Percentiles rank a stretch among this genome's conserved stretches.
These are phyloP conservation scores for Pyronema omphalodes DNA, from an alignment of 495 filamentous ascomycete species.

Conservation along the genomic window DNA sequence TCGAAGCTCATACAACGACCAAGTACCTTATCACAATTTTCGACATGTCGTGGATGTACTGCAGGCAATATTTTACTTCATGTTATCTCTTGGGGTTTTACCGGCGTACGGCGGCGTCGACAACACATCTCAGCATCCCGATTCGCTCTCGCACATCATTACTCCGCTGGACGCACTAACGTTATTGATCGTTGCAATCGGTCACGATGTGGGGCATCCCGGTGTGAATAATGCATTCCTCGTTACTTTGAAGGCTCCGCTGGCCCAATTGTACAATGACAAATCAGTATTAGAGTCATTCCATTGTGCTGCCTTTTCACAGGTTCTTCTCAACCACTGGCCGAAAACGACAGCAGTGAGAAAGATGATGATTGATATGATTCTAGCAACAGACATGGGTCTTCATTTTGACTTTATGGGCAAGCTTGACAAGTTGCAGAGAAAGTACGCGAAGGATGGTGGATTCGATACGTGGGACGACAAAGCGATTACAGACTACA, in stretches of 20 bases:
- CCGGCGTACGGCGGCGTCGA: slow-evolving; percentile 36
- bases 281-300: slow-evolving; percentile 93
- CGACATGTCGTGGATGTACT: slow-evolving; percentile 91
- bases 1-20: slow-evolving; percentile 74
- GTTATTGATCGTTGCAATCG: slow-evolving; percentile 81
- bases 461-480: slow-evolving; percentile 51
- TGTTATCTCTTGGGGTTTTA: slow-evolving; percentile 63
- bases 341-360: slow-evolving; percentile 58
- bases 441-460: slow-evolving; percentile 46
- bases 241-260: slow-evolving; percentile 74
- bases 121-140: slow-evolving; percentile 4
- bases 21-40: slow-evolving; percentile 98
- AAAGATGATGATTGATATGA: slow-evolving; percentile 82
- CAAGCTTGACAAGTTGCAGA: slow-evolving; percentile 55
- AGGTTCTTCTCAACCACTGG: slow-evolving; percentile 89
- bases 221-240: slow-evolving; percentile 97
- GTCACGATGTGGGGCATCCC: slow-evolving; percentile 92
- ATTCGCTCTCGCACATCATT: slow-evolving; percentile 51
- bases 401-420: slow-evolving; percentile 92
- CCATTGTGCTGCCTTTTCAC: slow-evolving; percentile 91
- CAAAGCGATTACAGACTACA: slow-evolving; percentile 49
- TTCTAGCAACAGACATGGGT: slow-evolving; percentile 93
- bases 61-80: slow-evolving; percentile 81
- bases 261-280: slow-evolving; percentile 97
- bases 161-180: slow-evolving; percentile 74